phyloP scores from a whole-genome alignment of 2,329 filamentous ascomycete genomes.

The Sclerotinia glacialis region DNA sequence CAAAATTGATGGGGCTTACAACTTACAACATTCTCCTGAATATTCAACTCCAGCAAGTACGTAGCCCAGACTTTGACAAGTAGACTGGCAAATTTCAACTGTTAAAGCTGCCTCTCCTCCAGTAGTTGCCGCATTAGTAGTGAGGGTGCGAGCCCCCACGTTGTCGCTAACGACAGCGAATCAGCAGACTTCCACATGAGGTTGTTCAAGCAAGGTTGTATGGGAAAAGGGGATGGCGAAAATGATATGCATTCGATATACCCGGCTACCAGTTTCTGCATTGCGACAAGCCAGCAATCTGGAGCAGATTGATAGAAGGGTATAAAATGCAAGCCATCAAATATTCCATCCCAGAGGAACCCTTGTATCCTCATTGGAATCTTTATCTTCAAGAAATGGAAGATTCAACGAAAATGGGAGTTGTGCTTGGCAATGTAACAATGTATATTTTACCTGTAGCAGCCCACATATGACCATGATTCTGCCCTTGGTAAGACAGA shows the following conservation, averaged over 20 bases:
- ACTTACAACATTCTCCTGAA: conserved; percentile 44
- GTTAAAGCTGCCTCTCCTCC: conserved; percentile 29
- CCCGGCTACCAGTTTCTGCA: background rate
- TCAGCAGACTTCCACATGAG: conserved; percentile 3
- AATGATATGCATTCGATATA: background rate
- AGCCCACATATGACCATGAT: conserved; percentile 23
- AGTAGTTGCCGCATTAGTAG: conserved; percentile 21
- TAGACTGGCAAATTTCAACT: conserved; percentile 28
- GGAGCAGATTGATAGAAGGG: background rate
- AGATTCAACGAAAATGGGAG: background rate
- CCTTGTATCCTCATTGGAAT: conserved; percentile 1
- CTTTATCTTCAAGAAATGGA: background rate
- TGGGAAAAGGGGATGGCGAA: background rate
- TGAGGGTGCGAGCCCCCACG: conserved; percentile 17
- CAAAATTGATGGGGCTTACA: background rate
- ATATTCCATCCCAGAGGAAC: background rate
- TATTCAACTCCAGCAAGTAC: conserved; percentile 47
- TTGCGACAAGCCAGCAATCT: background rate
- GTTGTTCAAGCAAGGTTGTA: background rate
- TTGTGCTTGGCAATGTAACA: conserved; percentile 16
- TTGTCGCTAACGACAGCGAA: conserved; percentile 9
- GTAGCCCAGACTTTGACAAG: conserved; percentile 37
- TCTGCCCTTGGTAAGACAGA: conserved; percentile 16
- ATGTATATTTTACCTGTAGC: conserved; percentile 19
- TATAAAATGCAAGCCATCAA: conserved; percentile 2